Evolutionary conservation across 768 basidiomycete species (phyloP).

Genomic region (Boletus fagicola): DNA sequence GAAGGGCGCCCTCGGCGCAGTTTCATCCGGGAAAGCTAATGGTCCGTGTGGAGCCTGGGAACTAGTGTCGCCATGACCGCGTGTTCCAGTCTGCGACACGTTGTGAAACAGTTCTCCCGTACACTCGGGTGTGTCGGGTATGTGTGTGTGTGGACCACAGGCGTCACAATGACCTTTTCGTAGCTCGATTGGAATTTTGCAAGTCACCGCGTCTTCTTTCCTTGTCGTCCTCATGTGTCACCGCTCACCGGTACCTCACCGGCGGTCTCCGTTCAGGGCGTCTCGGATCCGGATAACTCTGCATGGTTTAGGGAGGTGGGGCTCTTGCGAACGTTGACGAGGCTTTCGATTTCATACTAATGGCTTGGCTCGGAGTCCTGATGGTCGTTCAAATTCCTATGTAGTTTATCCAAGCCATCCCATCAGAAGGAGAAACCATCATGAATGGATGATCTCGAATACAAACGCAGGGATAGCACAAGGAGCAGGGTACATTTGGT

Average conservation of each 20-base stretch:
- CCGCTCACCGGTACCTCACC: no score
- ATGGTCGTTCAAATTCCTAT: background rate
- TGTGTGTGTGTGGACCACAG: background rate
- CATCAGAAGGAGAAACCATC: background rate
- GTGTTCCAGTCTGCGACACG: slow-evolving; percentile 11
- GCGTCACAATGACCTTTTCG: slow-evolving; percentile 3
- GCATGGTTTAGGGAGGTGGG: background rate
- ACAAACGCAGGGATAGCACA: background rate
- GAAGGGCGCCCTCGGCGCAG: background rate
- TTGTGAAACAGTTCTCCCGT: slow-evolving; percentile 14
- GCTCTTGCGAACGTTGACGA: background rate
- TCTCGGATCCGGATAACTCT: background rate
- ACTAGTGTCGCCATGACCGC: background rate
- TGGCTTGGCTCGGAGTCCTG: background rate
- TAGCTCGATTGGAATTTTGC: background rate
- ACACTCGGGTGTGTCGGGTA: background rate
- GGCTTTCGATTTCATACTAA: background rate
- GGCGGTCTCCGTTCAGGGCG: slow-evolving; percentile 1
- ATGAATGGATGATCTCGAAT: background rate
- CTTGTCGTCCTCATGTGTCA: background rate
- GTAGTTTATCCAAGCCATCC: background rate
- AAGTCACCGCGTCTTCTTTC: slow-evolving; percentile 14
- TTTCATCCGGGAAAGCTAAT: background rate
- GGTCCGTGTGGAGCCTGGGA: slow-evolving; percentile 1
- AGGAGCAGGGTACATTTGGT: background rate